Evolutionary conservation across 2,329 filamentous ascomycete species (phyloP).

Genomic region (Emmonsiellopsis sp.): DNA sequence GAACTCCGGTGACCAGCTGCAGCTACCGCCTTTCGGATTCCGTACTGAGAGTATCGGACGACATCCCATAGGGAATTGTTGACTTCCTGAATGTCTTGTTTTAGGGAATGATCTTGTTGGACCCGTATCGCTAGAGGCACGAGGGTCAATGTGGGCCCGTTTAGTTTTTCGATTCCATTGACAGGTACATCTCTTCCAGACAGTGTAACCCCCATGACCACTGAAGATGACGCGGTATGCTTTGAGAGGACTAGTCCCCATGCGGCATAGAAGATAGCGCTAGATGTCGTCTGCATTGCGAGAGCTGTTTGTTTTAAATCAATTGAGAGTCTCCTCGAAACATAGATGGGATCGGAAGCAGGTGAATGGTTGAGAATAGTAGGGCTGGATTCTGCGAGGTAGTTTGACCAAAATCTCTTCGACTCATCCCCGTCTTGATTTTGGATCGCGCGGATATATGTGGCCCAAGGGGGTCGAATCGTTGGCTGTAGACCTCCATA

Average conservation of each 20-base stretch:
- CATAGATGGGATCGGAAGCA: not conserved
- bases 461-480: not conserved
- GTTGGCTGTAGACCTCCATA: not conserved
- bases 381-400: not conserved
- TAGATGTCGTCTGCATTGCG: not conserved
- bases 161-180: conserved; percentile 26
- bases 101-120: conserved; percentile 17
- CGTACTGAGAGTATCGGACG: not conserved
- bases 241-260: conserved; percentile 29
- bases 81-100: not conserved
- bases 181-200: conserved; percentile 32
- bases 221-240: conserved; percentile 27
- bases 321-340: not conserved
- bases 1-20: not conserved
- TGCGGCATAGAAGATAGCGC: conserved; percentile 17
- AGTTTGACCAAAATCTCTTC: not conserved
- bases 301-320: not conserved
- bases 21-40: not conserved
- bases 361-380: not conserved
- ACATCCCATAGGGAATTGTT: not conserved
- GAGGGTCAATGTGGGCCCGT: conserved; percentile 33
- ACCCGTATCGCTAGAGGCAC: conserved; percentile 25
- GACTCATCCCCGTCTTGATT: not conserved
- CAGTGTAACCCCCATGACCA: conserved; percentile 33
- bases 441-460: not conserved